These are phyloP conservation scores for Metarhizium anisopliae DNA, from an alignment of 2,329 filamentous ascomycete species.

Conservation along the genomic window DNA sequence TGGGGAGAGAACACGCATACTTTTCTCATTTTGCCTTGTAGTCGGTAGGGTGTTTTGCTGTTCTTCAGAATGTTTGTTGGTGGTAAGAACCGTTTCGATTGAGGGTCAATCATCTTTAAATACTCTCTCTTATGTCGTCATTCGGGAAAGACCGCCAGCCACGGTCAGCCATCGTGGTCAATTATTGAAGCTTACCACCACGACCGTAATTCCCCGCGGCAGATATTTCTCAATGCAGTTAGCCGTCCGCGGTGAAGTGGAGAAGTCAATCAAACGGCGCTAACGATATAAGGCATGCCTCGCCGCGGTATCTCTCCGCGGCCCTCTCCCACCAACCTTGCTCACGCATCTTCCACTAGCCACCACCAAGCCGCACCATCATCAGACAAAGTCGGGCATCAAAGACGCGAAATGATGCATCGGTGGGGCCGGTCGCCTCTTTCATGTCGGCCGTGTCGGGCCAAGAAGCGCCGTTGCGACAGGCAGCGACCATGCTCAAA, in stretches of 20 bases:
- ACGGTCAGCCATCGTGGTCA: no score
- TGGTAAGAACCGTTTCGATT: no score
- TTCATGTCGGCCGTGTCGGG: slow-evolving; percentile 6
- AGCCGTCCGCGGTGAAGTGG: neutral
- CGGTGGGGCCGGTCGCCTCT: slow-evolving; percentile 3
- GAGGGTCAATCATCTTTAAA: no score
- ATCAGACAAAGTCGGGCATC: neutral
- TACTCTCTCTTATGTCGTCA: no score
- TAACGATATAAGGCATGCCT: no score
- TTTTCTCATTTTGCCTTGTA: neutral
- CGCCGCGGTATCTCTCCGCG: neutral
- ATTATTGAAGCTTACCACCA: no score
- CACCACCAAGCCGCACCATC: no score
- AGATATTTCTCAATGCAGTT: neutral
- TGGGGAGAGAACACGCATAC: neutral
- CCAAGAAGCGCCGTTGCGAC: slow-evolving; percentile 9
- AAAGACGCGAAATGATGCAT: slow-evolving; percentile 2
- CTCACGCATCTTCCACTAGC: no score
- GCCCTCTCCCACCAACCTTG: neutral
- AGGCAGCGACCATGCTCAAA: slow-evolving; percentile 7
- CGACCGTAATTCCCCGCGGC: neutral
- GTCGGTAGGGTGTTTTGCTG: neutral
- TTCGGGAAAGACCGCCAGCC: no score
- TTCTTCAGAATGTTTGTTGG: no score
- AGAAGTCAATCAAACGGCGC: neutral